Evolutionary conservation across 2,329 filamentous ascomycete genomes (phyloP), one percentile per base, ranked within the genome.

Genomic region (Claviceps paspali): DNA sequence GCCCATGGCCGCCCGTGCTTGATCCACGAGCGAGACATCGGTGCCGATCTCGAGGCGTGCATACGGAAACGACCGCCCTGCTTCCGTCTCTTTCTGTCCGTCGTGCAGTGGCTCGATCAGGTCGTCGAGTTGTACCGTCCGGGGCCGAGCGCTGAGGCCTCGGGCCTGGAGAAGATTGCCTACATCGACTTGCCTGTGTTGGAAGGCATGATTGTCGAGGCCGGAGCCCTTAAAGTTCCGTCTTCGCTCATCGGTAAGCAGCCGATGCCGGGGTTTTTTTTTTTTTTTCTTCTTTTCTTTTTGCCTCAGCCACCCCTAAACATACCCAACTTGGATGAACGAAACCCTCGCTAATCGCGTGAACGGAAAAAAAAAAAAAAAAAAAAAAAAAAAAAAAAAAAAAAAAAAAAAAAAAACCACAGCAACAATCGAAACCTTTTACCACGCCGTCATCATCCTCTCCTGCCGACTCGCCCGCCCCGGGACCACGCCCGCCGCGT

Each of bases 381-480:
- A n/a, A n/a, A n/a, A n/a, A n/a, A n/a, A n/a, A n/a, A n/a, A n/a
- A n/a, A n/a, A n/a, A n/a, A n/a, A n/a, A n/a, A n/a, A n/a, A n/a
- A n/a, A n/a, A n/a, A n/a, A n/a, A n/a, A n/a, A n/a, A n/a, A n/a
- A n/a, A n/a, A n/a, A n/a, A n/a, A 26, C 14, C 10, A 5, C 27
- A 74, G 72, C 65, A 6, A 76, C 74, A 0, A 62, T 79, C 6
- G 74, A 79, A 45, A 65, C 70, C 1, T 66, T 79, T 12, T 79
- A 79, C 46, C 73, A 79, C 45, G 71, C 73, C 3, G 68, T 79
- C 6, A 68, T 72, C 26, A 76, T 79, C 7, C 56, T 79, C 2
- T 77, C 73, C 0, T 76, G 70, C 35, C 64, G 74, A n/a, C 62
- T 68, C 5, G 59, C 66, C 3, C 52, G 63, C 9, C 58, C 57